Evolutionary conservation across 371 early-diverging fungal genomes (phyloP).

Genomic region (Apophysomyces trapeziformis): DNA sequence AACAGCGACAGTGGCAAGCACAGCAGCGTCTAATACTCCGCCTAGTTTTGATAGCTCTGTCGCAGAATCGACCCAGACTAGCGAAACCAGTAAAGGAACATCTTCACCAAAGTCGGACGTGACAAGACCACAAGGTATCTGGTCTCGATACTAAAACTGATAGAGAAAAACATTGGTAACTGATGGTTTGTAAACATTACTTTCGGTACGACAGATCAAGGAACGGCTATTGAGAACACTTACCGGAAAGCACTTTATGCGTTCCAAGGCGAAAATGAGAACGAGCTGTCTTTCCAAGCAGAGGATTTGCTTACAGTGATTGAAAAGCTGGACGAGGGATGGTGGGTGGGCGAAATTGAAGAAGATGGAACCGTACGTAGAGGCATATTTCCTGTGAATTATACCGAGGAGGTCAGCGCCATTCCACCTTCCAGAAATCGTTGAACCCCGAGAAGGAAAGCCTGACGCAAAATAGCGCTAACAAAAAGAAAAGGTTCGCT

Average conservation of each 20-base stretch:
- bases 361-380: conserved; percentile 37
- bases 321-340: conserved; percentile 82
- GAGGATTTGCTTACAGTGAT: conserved; percentile 78
- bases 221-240: conserved; percentile 23
- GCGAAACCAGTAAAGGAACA: neutral
- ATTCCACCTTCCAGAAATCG: conserved; percentile 1
- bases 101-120: neutral
- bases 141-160: neutral
- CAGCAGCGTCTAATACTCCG: neutral
- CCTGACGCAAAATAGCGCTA: too few species aligned
- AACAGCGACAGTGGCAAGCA: too few species aligned
- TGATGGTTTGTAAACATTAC: neutral
- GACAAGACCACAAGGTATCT: neutral
- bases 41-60: neutral
- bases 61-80: neutral
- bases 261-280: conserved; percentile 67
- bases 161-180: neutral
- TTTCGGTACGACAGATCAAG: neutral
- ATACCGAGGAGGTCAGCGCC: conserved; percentile 53
- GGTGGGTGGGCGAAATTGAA: conserved; percentile 86
- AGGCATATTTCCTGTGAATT: conserved; percentile 90
- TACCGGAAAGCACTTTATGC: conserved; percentile 66
- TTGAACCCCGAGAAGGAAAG: neutral
- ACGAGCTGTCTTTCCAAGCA: conserved; percentile 69
- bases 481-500: too few species aligned